Percentiles rank a stretch among this genome's conserved stretches.
Evolutionary conservation across 805 yeast species (phyloP).

Genomic region (Pichia eremophila): DNA sequence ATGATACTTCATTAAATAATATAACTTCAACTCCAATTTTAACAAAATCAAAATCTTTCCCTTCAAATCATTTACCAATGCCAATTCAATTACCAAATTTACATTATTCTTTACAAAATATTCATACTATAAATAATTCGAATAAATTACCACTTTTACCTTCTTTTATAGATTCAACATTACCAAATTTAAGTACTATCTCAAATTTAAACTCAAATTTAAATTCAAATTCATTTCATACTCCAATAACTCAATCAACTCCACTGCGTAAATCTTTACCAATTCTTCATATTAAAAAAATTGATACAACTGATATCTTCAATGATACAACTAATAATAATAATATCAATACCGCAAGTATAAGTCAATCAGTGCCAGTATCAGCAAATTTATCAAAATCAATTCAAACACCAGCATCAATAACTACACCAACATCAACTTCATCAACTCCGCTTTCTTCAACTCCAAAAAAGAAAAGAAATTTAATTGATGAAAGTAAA

Average conservation of each 20-base stretch:
- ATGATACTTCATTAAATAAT: conserved; percentile 14
- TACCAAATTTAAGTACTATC: background rate
- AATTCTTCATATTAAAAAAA: background rate
- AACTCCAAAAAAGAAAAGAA: conserved; percentile 8
- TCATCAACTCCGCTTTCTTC: background rate
- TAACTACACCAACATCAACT: too few relatives aligned
- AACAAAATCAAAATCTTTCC: conserved; percentile 16
- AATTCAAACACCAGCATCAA: too few relatives aligned
- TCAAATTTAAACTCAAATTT: background rate
- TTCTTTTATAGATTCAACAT: background rate
- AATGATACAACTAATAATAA: too few relatives aligned
- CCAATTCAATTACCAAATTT: conserved; percentile 6
- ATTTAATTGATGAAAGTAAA: conserved; percentile 19
- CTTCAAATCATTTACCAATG: background rate
- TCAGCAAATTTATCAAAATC: too few relatives aligned
- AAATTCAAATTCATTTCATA: background rate
- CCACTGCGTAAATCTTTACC: background rate
- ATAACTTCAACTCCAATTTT: conserved; percentile 18
- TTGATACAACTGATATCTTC: too few relatives aligned
- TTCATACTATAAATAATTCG: background rate
- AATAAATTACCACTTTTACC: background rate
- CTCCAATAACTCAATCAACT: background rate
- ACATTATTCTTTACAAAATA: background rate
- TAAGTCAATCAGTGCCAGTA: too few relatives aligned
- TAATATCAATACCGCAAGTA: too few relatives aligned